Evolutionary conservation across 371 early-diverging fungal genomes (phyloP), one percentile per base, ranked within the genome.

Genomic region (Syncephalastrum contaminatum): DNA sequence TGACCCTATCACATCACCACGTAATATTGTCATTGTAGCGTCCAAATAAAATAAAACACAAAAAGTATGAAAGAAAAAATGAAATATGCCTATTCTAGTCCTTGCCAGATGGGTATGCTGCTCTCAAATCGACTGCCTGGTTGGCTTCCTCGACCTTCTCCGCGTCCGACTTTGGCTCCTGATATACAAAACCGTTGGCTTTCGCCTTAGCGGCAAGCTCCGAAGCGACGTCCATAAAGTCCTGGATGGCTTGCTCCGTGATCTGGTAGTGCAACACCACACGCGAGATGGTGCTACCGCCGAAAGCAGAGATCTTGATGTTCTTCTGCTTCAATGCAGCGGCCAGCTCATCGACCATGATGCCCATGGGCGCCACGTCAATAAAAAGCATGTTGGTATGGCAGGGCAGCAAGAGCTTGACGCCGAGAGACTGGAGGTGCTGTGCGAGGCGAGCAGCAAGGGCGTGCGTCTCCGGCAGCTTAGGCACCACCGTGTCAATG

Each of bases 361-460:
- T 48, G 25, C 80, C 79, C 3, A 76, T 60, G 2, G 69, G 64
- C 2, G 76, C 54, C 4, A 74, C 70, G 44, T 88, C 88, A 14
- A 90, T 66, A 63, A 90, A 88, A 24, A 96, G 70, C 91, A 96
- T 94, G 68, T 95, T 96, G 18, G 96, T 96, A 4, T 94, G 86
- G 3, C 82, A 82, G 1, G 87, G 88, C 10, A 83, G 62, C n/a
- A 66, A 71, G 15, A 91, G 56, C 4, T 43, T 48, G 52, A 90
- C 80, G 3, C 93, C 94, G 15, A 86, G 51, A 10, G 56, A 43
- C 19, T 62, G 41, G 16, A 96, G 77, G 4, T 68, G 72, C 6
- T 74, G 58, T 14, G 86, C 88, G 30, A 96, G 74, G 22, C 68
- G 57, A 16, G 59, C 61, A 14, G 95, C 88, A 24, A 76, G 72